phyloP scores from a whole-genome alignment of 345 rosid genomes.

The Eucalyptus fibrosa region DNA sequence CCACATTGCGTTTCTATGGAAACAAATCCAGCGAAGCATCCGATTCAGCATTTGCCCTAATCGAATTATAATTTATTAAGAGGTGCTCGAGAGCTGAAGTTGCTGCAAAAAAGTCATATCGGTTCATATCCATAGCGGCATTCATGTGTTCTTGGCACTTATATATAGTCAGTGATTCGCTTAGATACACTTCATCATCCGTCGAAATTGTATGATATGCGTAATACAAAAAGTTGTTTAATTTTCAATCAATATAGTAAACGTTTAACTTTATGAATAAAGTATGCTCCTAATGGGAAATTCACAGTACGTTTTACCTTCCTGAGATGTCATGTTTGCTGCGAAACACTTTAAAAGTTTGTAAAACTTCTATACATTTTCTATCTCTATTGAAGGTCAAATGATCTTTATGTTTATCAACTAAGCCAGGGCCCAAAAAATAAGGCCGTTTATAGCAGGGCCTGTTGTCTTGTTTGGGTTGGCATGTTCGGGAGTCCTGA shows the following conservation, averaged over 20 bases:
- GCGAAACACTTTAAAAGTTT: neutral
- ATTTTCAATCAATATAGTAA: rapidly evolving
- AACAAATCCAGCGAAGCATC: neutral
- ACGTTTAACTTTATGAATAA: neutral
- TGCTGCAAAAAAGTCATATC: neutral
- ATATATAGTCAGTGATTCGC: neutral
- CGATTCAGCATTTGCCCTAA: neutral
- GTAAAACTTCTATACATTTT: neutral
- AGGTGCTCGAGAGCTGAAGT: neutral
- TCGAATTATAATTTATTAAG: neutral
- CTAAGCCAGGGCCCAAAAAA: neutral
- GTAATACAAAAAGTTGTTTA: neutral
- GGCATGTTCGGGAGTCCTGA: neutral
- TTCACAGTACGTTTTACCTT: neutral
- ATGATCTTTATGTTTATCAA: neutral
- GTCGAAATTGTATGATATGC: rapidly evolving
- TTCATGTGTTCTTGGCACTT: neutral
- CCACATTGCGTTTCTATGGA: neutral
- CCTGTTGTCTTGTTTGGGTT: neutral
- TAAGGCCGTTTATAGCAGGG: neutral
- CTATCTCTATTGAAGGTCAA: too few species aligned
- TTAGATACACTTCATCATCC: neutral
- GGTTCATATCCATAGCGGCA: neutral
- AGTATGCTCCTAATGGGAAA: neutral
- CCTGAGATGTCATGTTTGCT: neutral